phyloP scores from a whole-genome alignment of 129 eudicot genomes.

The Flaveria trinervia region DNA sequence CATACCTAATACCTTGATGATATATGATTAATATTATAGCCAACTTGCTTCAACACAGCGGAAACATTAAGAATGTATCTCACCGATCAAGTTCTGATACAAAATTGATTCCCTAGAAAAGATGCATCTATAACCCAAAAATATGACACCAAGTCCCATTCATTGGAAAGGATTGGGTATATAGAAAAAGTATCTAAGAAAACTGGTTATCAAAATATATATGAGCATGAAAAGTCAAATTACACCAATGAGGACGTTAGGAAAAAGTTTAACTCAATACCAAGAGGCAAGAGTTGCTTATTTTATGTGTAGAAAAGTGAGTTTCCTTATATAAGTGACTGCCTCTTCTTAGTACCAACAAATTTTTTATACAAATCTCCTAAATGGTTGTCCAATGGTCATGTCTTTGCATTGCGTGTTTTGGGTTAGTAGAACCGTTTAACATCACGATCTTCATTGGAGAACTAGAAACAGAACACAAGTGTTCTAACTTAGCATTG shows the following conservation, averaged over 20 bases:
- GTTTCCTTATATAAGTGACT: not conserved
- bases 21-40: too few relatives aligned
- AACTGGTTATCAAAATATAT: not conserved
- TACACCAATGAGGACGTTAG: not conserved
- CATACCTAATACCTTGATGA: too few relatives aligned
- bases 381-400: conserved; percentile 64
- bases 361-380: conserved; percentile 81
- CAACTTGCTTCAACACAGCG: too few relatives aligned
- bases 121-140: conserved; percentile 36
- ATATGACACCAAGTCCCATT: conserved; percentile 80
- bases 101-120: conserved; percentile 71
- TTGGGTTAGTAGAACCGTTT: conserved; percentile 69
- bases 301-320: not conserved
- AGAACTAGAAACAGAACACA: conserved; percentile 50
- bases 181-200: not conserved
- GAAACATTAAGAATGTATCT: not conserved
- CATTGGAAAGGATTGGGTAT: conserved; percentile 28
- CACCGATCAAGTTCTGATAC: conserved; percentile 84
- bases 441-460: conserved; percentile 61
- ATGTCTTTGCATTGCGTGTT: conserved; percentile 45
- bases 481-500: not conserved
- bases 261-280: not conserved
- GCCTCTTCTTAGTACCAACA: conserved; percentile 48
- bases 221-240: not conserved
- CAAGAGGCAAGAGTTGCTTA: not conserved